Percentiles rank a stretch among this genome's conserved stretches.
phyloP scores from a whole-genome alignment of 768 basidiomycete genomes.

The Suillus spraguei region DNA sequence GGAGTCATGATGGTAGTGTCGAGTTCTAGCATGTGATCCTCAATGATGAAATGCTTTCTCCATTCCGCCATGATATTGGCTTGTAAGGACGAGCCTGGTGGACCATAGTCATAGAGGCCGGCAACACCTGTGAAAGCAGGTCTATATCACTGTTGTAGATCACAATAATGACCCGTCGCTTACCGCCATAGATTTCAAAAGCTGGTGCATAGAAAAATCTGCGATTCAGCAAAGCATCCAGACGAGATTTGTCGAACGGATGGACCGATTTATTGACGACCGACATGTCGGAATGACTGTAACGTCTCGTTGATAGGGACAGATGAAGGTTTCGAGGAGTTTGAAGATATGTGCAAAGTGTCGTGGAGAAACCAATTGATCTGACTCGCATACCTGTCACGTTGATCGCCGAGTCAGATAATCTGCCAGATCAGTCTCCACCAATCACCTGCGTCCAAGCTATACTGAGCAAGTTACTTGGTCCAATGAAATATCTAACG shows the following conservation, averaged over 20 bases:
- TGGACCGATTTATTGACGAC: conserved; percentile 81
- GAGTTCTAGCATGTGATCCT: conserved; percentile 98
- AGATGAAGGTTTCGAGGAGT: background rate
- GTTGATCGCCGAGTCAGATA: conserved; percentile 15
- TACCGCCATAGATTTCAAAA: conserved; percentile 98
- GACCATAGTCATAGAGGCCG: conserved; percentile 97
- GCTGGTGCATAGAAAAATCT: conserved; percentile 98
- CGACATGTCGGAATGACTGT: conserved; percentile 31
- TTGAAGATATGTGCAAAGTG: background rate
- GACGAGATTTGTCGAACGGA: conserved; percentile 80
- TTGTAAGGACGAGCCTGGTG: conserved; percentile 92
- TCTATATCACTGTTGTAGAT: background rate
- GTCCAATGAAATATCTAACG: background rate
- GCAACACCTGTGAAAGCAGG: conserved; percentile 70
- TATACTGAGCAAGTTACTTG: background rate
- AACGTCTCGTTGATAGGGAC: background rate
- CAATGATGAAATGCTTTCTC: conserved; percentile 97
- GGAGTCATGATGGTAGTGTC: conserved; percentile 99
- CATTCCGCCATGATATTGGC: conserved; percentile 97
- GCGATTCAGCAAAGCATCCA: conserved; percentile 85
- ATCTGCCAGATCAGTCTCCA: conserved; percentile 14
- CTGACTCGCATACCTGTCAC: conserved; percentile 27
- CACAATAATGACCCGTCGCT: conserved; percentile 22
- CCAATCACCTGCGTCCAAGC: background rate
- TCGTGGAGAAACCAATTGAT: conserved; percentile 20